phyloP scores from a whole-genome alignment of 306 rosid genomes.

The Pyrus betulifolia region DNA sequence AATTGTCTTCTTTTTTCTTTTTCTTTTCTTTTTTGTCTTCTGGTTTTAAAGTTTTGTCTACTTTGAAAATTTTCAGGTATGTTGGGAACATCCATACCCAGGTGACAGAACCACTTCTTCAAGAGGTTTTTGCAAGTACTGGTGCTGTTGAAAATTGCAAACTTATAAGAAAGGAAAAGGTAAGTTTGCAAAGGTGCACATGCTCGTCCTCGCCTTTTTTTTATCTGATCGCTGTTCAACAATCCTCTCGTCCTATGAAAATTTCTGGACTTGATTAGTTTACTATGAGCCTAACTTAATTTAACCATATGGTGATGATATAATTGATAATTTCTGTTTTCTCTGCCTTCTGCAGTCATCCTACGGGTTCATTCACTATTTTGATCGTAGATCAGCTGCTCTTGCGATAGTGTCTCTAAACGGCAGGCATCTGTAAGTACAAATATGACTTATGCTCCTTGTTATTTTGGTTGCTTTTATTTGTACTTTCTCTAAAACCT shows the following conservation, averaged over 20 bases:
- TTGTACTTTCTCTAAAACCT: constrained; percentile 12
- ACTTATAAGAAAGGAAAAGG: constrained; percentile 95
- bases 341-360: constrained; percentile 69
- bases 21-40: constrained; percentile 19
- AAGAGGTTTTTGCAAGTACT: constrained; percentile 90
- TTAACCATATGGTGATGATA: not conserved
- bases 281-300: not conserved
- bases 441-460: not conserved
- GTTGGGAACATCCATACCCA: constrained; percentile 94
- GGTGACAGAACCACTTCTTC: constrained; percentile 95
- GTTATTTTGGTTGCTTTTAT: constrained; percentile 1
- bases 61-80: constrained; percentile 68
- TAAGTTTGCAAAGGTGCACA: constrained; percentile 10
- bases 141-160: constrained; percentile 94
- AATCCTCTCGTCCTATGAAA: not conserved
- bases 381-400: constrained; percentile 94
- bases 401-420: constrained; percentile 85
- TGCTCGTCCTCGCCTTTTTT: not conserved
- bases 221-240: not conserved
- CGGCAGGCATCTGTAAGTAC: constrained; percentile 91
- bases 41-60: constrained; percentile 37
- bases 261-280: not conserved
- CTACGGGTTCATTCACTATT: constrained; percentile 90
- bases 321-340: constrained; percentile 6
- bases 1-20: not conserved